Base-by-base conservation (phyloP, 441 rosid genomes). In the Croton setiger region DNA sequence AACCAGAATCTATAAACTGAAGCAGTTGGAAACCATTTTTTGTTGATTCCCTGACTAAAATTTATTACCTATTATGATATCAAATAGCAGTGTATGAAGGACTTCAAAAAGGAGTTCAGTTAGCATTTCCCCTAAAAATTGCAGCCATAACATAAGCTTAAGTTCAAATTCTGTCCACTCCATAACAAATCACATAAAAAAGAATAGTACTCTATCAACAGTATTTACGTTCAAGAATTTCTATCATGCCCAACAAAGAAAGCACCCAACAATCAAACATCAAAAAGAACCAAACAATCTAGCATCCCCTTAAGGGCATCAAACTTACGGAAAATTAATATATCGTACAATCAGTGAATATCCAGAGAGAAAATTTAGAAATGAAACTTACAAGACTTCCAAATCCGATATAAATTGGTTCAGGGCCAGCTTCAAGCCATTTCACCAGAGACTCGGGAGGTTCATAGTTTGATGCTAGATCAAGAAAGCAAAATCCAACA, bases 401-500 rank as follows among this genome's bases (percentile, higher is more conserved):
- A 64, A 96, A 96, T 59, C 99, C 97, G 77, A 93, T 85, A 74
- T 96, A 96, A 64, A 96, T 89, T 66, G 99, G 99, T 82, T 83
- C 79, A 67, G 87, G 74, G 73, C 96, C 99, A 82, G 91, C 94
- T 73, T 83, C 81, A 75, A 96, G 92, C 99, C 99, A 91, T 79
- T 86, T 75, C 70, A 89, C 80, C 58, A 96, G 96, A 47, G 82
- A 75, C 73, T 83, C 88, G 2, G 98, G 98, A 83, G 99, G 99
- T 75, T 86, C 96, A 84, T 88, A 96, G 72, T 93, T 93, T 72
- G 97, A 86, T 65, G 98, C 97, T 59, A 96, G 97, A 86, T 96
- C 97, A 78, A 96, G 99, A 79, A 91, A 96, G 84, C 94, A 93
- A 81, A 93, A 96, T 39, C 99, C 99, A 55, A 96, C 97, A 59